phyloP scores from a whole-genome alignment of 192 early-diverging fungal genomes.

The Entophlyctis luteolus region DNA sequence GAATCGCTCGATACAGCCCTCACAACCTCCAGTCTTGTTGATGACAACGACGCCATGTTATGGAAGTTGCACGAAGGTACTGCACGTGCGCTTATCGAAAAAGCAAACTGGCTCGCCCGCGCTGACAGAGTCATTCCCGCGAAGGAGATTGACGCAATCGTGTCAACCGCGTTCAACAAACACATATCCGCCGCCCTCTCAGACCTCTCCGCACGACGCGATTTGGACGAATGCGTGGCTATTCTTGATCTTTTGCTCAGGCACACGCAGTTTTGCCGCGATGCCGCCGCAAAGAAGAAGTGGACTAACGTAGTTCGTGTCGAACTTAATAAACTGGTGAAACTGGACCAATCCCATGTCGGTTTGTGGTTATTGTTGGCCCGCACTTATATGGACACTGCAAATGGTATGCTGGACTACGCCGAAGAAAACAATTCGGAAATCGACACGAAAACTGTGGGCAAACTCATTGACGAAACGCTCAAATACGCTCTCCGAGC shows the following conservation, averaged over 20 bases:
- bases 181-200: slow-evolving; percentile 3
- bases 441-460: not conserved
- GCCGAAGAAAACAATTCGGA: not conserved
- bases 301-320: slow-evolving; percentile 13
- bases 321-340: slow-evolving; percentile 15
- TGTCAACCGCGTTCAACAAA: not conserved
- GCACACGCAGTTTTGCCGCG: slow-evolving; percentile 8
- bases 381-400: slow-evolving; percentile 13
- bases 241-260: not conserved
- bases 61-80: slow-evolving; percentile 16
- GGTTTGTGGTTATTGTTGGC: not conserved
- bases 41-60: not conserved
- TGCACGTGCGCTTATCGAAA: slow-evolving; percentile 11
- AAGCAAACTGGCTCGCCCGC: slow-evolving; percentile 8
- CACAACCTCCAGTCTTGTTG: too few species aligned
- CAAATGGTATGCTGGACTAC: slow-evolving; percentile 2
- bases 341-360: slow-evolving; percentile 1
- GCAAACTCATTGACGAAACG: slow-evolving; percentile 13
- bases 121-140: not conserved
- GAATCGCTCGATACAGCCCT: not conserved
- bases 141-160: slow-evolving; percentile 17
- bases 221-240: slow-evolving; percentile 6
- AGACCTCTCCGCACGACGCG: not conserved
- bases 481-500: not conserved
- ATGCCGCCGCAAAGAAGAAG: not conserved